Conservation (phyloP, 176 grass and related monocot species). For the Secale cereale region DNA sequence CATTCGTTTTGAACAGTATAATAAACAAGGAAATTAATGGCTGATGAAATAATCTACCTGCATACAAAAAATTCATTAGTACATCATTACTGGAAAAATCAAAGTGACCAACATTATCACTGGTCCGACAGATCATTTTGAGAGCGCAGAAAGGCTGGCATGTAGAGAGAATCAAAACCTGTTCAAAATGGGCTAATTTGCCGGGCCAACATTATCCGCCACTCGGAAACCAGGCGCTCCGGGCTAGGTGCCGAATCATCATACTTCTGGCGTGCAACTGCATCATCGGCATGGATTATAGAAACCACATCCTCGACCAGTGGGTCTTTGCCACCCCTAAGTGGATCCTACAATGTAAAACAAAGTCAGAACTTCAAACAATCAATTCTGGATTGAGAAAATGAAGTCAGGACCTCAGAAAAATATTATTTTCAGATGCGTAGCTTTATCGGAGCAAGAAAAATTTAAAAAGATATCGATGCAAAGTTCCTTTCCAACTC, state of each 20-base stretch:
- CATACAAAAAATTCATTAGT: not conserved
- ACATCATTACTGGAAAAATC: not conserved
- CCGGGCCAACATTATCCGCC: slow-evolving; percentile 84
- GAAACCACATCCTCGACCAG: slow-evolving; percentile 73
- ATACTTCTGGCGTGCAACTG: slow-evolving; percentile 37
- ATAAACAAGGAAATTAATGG: not conserved
- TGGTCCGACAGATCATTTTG: not conserved
- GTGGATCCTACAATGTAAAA: slow-evolving; percentile 66
- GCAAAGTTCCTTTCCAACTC: not conserved
- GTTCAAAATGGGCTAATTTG: slow-evolving; percentile 88
- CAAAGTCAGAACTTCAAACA: slow-evolving; percentile 4
- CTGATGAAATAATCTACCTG: not conserved
- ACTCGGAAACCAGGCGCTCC: slow-evolving; percentile 71
- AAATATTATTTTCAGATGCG: no score
- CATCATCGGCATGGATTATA: slow-evolving; percentile 55
- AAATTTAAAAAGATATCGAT: not conserved
- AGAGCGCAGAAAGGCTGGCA: not conserved
- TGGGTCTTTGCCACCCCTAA: slow-evolving; percentile 88
- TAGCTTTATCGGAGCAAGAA: not conserved
- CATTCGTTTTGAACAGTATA: not conserved
- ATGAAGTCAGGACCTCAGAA: no score
- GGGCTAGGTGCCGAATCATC: slow-evolving; percentile 42
- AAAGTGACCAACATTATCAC: not conserved
- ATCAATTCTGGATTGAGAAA: no score
- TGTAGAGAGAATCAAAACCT: slow-evolving; percentile 15